Evolutionary conservation across 106 monocot species (phyloP).

Genomic region (Dendrobium officinale): DNA sequence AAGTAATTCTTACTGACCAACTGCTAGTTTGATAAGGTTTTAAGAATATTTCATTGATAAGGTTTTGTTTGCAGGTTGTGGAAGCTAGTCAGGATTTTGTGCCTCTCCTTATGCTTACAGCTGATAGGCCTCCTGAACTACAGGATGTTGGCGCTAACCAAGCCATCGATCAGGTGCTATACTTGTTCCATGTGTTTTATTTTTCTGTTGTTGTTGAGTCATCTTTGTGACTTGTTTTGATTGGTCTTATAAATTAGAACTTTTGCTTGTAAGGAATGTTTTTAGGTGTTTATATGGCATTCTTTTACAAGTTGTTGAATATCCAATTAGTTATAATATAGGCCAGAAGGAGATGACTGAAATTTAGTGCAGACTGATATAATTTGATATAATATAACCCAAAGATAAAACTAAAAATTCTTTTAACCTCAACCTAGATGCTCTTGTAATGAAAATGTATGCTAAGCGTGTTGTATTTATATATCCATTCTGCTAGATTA

Average conservation of each 20-base stretch:
- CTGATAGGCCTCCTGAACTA: constrained; percentile 89
- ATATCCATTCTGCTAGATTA: not conserved
- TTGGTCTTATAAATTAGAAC: not conserved
- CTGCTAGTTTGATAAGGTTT: not conserved
- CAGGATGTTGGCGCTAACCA: constrained; percentile 77
- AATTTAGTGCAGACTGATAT: not conserved
- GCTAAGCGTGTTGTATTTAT: not conserved
- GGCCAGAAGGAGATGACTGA: too few relatives aligned
- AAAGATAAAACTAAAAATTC: not conserved
- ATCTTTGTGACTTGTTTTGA: not conserved
- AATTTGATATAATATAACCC: not conserved
- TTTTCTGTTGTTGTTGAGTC: not conserved
- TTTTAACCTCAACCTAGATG: not conserved
- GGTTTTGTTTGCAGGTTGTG: constrained; percentile 57
- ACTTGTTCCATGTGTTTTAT: not conserved
- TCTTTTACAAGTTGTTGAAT: not conserved
- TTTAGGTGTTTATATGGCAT: not conserved
- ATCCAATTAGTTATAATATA: not conserved
- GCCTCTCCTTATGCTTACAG: constrained; percentile 76
- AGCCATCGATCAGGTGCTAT: constrained; percentile 80
- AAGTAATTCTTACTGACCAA: not conserved
- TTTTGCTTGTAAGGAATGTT: not conserved
- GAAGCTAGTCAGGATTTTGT: constrained; percentile 83
- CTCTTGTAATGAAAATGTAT: not conserved
- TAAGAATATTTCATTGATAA: not conserved